Conservation (phyloP, 2,329 filamentous ascomycete genomes). For the Fusarium graminum region DNA sequence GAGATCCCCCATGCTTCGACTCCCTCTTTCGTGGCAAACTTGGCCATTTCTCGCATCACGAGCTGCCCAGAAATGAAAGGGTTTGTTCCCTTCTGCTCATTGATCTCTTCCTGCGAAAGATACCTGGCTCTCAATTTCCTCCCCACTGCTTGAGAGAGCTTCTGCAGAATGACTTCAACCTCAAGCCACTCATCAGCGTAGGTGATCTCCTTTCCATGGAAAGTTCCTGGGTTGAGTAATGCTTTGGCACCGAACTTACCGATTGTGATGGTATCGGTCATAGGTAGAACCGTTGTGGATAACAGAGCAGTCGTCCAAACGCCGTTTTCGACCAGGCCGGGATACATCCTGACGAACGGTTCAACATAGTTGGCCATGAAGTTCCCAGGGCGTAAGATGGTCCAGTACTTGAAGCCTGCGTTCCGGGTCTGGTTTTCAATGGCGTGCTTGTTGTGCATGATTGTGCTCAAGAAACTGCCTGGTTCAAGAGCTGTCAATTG, state of each 20-base stretch:
- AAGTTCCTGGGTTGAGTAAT: conserved; percentile 58
- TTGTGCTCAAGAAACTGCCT: conserved; percentile 45
- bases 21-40: conserved; percentile 55
- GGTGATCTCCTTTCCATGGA: conserved; percentile 56
- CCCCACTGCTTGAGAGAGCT: conserved; percentile 54
- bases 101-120: conserved; percentile 58
- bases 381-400: conserved; percentile 62
- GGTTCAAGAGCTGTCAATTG: conserved; percentile 48
- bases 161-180: conserved; percentile 53
- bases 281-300: conserved; percentile 55
- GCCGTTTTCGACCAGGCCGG: conserved; percentile 55
- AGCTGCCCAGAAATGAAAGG: conserved; percentile 57
- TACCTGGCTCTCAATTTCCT: conserved; percentile 55
- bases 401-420: conserved; percentile 59
- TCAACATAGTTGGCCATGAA: conserved; percentile 66
- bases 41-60: conserved; percentile 52
- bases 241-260: conserved; percentile 60
- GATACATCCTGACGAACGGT: conserved; percentile 58
- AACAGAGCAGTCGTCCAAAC: conserved; percentile 55
- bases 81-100: conserved; percentile 52
- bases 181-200: conserved; percentile 58
- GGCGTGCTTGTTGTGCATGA: conserved; percentile 56
- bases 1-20: conserved; percentile 56
- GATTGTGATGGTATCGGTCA: conserved; percentile 63
- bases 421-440: conserved; percentile 57